phyloP scores from a whole-genome alignment of 768 basidiomycete species.

The Chalciporus piperatus region DNA sequence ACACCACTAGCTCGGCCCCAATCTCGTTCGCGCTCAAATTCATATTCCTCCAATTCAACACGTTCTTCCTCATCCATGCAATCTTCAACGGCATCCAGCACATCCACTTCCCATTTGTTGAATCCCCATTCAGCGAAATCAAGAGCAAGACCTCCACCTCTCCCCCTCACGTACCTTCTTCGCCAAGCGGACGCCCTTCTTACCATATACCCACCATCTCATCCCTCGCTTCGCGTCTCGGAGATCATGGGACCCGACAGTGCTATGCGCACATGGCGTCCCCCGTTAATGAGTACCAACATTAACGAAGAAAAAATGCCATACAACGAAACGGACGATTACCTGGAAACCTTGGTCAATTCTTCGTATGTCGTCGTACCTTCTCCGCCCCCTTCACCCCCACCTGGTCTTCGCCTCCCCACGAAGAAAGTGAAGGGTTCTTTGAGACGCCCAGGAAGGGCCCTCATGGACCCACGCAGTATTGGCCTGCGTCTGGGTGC shows the following conservation, averaged over 20 bases:
- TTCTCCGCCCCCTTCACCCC: slow-evolving; percentile 23
- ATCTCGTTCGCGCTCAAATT: slow-evolving; percentile 5
- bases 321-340: slow-evolving; percentile 24
- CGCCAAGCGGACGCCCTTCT: slow-evolving; percentile 57
- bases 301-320: slow-evolving; percentile 19
- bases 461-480: slow-evolving; percentile 13
- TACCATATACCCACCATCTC: slow-evolving; percentile 54
- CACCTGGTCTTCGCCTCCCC: slow-evolving; percentile 3
- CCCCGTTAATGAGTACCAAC: slow-evolving; percentile 26
- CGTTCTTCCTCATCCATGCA: not conserved
- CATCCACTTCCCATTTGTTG: slow-evolving; percentile 2
- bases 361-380: slow-evolving; percentile 25
- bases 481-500: slow-evolving; percentile 21
- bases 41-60: slow-evolving; percentile 1
- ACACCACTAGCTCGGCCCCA: not conserved
- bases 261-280: slow-evolving; percentile 67
- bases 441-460: slow-evolving; percentile 6
- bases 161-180: slow-evolving; percentile 52
- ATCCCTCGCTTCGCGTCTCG: slow-evolving; percentile 50
- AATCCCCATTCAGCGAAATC: slow-evolving; percentile 6
- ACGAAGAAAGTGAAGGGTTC: slow-evolving; percentile 21
- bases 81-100: not conserved
- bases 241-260: slow-evolving; percentile 78
- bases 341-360: slow-evolving; percentile 24
- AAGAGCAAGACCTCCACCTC: slow-evolving; percentile 23